Conservation (phyloP, 768 basidiomycete genomes). For the Polyporus arcularius region DNA sequence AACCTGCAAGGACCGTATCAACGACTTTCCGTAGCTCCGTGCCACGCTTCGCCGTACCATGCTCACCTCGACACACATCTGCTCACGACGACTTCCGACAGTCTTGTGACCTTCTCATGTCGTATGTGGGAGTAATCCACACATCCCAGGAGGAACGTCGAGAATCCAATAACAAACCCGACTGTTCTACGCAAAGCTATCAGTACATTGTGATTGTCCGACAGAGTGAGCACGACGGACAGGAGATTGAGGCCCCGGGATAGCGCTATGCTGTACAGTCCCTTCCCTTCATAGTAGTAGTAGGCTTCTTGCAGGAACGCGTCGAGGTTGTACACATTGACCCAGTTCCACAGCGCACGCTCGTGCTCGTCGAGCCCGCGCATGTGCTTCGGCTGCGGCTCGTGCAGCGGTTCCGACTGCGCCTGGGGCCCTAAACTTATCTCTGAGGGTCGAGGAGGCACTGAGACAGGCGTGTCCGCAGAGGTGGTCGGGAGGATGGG, state of each 20-base stretch:
- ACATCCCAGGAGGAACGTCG: slow-evolving; percentile 93
- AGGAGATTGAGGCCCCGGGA: slow-evolving; percentile 90
- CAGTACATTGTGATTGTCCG: slow-evolving; percentile 28
- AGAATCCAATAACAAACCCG: slow-evolving; percentile 98
- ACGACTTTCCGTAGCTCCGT: background rate
- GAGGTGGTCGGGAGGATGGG: slow-evolving; percentile 39
- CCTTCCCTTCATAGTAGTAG: slow-evolving; percentile 94
- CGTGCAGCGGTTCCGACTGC: slow-evolving; percentile 22
- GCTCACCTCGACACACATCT: slow-evolving; percentile 80
- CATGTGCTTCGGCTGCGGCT: slow-evolving; percentile 45
- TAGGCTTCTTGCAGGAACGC: slow-evolving; percentile 95
- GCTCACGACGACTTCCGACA: slow-evolving; percentile 81
- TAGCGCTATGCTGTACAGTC: slow-evolving; percentile 93
- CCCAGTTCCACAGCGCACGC: slow-evolving; percentile 97
- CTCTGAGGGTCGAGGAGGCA: slow-evolving; percentile 69
- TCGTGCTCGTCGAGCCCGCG: slow-evolving; percentile 83
- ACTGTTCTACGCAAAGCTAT: slow-evolving; percentile 67
- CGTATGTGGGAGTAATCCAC: slow-evolving; percentile 87
- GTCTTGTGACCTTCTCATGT: slow-evolving; percentile 60
- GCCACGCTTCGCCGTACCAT: background rate
- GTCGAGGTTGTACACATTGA: slow-evolving; percentile 97
- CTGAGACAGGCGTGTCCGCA: slow-evolving; percentile 42
- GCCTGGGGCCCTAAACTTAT: slow-evolving; percentile 43
- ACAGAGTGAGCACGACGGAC: slow-evolving; percentile 53
- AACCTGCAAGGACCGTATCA: slow-evolving; percentile 50